Base-by-base conservation (phyloP, 1,284 basidiomycete genomes). In the Melampsora abietis-canadensis region DNA sequence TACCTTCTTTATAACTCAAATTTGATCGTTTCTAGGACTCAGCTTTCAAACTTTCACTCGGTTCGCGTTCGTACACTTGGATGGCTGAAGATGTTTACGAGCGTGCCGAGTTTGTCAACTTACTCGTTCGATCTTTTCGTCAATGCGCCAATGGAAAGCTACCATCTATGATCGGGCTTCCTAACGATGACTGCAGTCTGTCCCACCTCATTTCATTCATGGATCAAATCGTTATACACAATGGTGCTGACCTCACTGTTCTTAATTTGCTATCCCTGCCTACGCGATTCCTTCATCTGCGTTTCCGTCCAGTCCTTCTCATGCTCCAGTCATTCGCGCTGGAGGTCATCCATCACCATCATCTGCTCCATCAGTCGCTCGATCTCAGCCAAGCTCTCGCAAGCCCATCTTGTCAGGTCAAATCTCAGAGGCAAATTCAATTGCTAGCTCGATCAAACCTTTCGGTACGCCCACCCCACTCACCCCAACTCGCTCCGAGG, bases 41-140 rank as follows among this genome's bases (percentile, higher is more conserved):
- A n/a, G 44, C 34, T 21, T 74, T 74, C 57, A 47, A 59, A 44
- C 86, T 96, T 74, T 90, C 90, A 0, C 86, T 96, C 76, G 88
- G 90, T 66, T 68, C 65, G 17, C 87, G 92, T 81, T 88, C 90
- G 21, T 96, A 96, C 83, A 86, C 85, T 79, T 96, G 92, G 92
- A 86, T 89, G 79, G 91, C 92, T 0, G 92, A 94, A 80, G 86
- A 86, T 68, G 75, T 75, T 46, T 81, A 81, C 17, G 91, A 94
- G 77, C 92, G 94, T 80, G 80, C 84, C 6, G 83, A 83, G 15
- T 96, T 96, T 81, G 82, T 95, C 61, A 85, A 86, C 51, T 85
- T 88, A 0, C 78, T 90, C 47, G 84, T 92, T 75, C 85, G 87
- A 73, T 85, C 92, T n/a, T 93, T 89, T 82, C 85, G 86, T 60